Evolutionary conservation across 2,329 filamentous ascomycete genomes (phyloP), one percentile per base, ranked within the genome.

Genomic region (Cadophora sp.): DNA sequence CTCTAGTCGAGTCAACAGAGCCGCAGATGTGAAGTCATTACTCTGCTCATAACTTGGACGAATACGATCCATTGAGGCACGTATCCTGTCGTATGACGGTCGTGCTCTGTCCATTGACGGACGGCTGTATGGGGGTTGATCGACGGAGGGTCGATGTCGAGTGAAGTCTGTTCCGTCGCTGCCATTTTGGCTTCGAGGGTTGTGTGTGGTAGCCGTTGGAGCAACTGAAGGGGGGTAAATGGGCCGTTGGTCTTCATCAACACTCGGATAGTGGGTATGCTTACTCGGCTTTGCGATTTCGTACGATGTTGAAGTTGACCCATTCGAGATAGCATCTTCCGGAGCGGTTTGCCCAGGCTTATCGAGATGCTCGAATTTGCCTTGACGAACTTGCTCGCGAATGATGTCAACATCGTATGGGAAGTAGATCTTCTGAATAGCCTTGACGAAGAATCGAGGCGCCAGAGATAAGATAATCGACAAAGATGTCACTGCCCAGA

Each of bases 81-180:
- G 87, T 75, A 97, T 88, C 65, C 94, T 88, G 76, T 98, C 95
- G 78, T 92, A 97, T n/a, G 93, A 97, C 50, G 93, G 93, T 71
- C 93, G 85, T 5, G 90, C 85, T 69, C 91, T 86, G 71, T 94
- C 91, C 51, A 77, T 61, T 12, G 74, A 68, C 75, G 79, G 70
- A 77, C 79, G 69, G 75, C 61, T 62, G 22, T 79, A 77, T 61
- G 81, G 78, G 68, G 68, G 24, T 48, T 69, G 69, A 14, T 92
- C 90, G 72, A 88, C 78, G 19, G 90, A 90, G 73, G 84, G 82
- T 69, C 89, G 86, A 74, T 88, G 87, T 61, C 85, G 83, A 26
- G 93, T 97, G 79, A 94, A 97, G 75, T 97, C 94, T 61, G 96
- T 97, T 69, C 93, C 95, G 79, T 97, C 94, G 81, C 94, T 97